Evolutionary conservation across 2,329 filamentous ascomycete genomes (phyloP).

Genomic region (Nigrospora sphaerica): DNA sequence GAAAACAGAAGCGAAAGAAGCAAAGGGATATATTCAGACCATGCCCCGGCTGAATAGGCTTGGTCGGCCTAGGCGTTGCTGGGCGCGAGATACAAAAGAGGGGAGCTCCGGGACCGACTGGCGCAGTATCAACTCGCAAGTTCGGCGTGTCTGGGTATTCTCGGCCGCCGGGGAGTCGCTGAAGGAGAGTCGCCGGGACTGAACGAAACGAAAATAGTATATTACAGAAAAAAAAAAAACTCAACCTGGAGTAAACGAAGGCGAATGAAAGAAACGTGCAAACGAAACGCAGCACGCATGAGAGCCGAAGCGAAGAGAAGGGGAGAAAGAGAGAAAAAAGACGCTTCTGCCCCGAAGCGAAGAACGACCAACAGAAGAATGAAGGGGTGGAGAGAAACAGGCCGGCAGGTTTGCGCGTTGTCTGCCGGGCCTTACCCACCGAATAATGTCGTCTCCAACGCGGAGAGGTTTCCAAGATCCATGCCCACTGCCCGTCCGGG

Average conservation of each 20-base stretch:
- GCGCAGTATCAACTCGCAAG: too few relatives aligned
- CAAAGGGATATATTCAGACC: too few relatives aligned
- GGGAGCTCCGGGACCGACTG: too few relatives aligned
- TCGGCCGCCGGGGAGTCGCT: not conserved
- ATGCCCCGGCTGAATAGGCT: too few relatives aligned
- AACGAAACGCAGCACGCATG: constrained; percentile 8
- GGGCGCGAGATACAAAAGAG: too few relatives aligned
- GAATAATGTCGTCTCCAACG: too few relatives aligned
- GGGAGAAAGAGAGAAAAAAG: constrained; percentile 11
- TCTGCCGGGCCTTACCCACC: too few relatives aligned
- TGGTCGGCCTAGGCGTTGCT: too few relatives aligned
- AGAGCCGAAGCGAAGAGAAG: constrained; percentile 12
- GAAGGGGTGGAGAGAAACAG: constrained; percentile 7
- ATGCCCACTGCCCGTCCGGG: not conserved
- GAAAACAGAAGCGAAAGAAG: not conserved
- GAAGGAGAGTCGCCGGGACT: constrained; percentile 15
- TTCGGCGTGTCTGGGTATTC: too few relatives aligned
- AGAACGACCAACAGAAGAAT: constrained; percentile 7
- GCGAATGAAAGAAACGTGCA: constrained; percentile 6
- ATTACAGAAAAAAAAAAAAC: constrained; percentile 15
- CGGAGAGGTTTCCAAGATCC: too few relatives aligned
- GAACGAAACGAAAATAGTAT: constrained; percentile 3
- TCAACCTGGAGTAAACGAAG: constrained; percentile 19
- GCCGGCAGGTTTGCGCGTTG: not conserved
- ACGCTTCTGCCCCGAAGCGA: constrained; percentile 17